phyloP scores from a whole-genome alignment of 1,284 basidiomycete genomes.

The Malassezia pachydermatis region DNA sequence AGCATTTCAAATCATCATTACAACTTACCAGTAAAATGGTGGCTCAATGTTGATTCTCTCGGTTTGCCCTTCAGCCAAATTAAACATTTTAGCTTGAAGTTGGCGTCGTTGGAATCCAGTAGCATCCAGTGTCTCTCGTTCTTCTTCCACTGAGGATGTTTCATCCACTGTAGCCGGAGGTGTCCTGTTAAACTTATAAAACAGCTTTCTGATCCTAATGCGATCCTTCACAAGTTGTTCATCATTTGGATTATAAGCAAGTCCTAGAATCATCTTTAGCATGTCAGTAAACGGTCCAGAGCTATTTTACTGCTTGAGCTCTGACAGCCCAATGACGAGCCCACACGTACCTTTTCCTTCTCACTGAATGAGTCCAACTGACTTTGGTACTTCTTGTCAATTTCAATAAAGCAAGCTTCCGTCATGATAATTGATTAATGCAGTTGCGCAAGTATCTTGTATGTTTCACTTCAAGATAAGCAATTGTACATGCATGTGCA shows the following conservation, averaged over 20 bases:
- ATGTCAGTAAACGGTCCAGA: too few relatives aligned
- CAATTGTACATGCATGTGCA: too few relatives aligned
- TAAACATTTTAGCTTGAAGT: conserved; percentile 20
- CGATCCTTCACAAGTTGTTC: conserved; percentile 1
- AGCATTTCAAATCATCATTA: too few relatives aligned
- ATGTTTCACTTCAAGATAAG: too few relatives aligned
- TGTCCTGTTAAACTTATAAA: conserved; percentile 1
- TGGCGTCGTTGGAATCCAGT: conserved; percentile 16
- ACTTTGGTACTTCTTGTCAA: conserved; percentile 15
- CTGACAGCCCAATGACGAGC: neutral
- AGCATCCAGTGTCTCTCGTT: neutral
- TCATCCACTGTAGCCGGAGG: conserved; percentile 3
- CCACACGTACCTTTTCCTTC: conserved; percentile 18
- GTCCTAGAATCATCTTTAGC: conserved; percentile 6
- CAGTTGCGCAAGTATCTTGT: too few relatives aligned
- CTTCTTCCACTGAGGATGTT: neutral
- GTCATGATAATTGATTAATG: too few relatives aligned
- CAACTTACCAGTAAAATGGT: conserved; percentile 20
- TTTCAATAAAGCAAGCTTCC: conserved; percentile 7
- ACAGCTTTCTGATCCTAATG: conserved; percentile 1
- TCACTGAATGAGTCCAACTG: conserved; percentile 6
- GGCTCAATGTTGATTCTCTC: conserved; percentile 23
- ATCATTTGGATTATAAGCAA: conserved; percentile 8
- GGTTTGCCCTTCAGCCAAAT: conserved; percentile 5
- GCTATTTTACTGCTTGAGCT: too few relatives aligned